Evolutionary conservation across 1,284 basidiomycete species (phyloP).

Genomic region (Porogramme epimiltina): DNA sequence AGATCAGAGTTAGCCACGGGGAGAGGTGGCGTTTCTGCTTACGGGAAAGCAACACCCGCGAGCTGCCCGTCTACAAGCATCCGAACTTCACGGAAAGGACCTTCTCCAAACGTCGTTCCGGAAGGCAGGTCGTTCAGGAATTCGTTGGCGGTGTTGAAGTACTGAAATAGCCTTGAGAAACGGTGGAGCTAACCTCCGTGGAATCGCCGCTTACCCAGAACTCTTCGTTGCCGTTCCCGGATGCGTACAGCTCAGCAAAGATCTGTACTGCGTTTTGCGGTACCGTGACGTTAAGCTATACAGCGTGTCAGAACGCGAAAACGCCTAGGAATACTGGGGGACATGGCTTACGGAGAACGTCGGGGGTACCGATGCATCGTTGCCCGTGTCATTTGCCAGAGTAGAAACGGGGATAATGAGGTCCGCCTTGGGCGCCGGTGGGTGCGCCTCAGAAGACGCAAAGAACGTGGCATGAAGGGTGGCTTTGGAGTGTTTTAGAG

Average conservation of each 20-base stretch:
- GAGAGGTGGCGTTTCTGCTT: neutral
- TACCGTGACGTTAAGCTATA: constrained; percentile 65
- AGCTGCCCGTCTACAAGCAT: constrained; percentile 74
- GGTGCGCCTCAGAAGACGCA: constrained; percentile 53
- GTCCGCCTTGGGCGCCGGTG: constrained; percentile 61
- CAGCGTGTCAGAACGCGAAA: neutral
- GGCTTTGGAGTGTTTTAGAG: constrained; percentile 39
- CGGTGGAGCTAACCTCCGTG: neutral
- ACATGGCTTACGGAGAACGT: constrained; percentile 56
- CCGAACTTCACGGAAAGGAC: constrained; percentile 80
- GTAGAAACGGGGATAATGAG: constrained; percentile 72
- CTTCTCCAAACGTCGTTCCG: constrained; percentile 56
- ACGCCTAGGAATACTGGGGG: neutral
- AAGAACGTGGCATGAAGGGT: constrained; percentile 72
- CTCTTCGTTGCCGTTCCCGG: constrained; percentile 75
- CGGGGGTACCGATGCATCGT: constrained; percentile 73
- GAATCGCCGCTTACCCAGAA: constrained; percentile 59
- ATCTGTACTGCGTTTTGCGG: constrained; percentile 68
- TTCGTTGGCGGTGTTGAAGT: constrained; percentile 67
- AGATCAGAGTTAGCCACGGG: neutral
- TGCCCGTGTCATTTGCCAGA: constrained; percentile 59
- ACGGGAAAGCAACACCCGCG: constrained; percentile 78
- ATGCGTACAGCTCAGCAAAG: constrained; percentile 73
- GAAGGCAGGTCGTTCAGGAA: constrained; percentile 57
- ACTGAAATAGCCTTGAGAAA: constrained; percentile 43